Conservation (phyloP, 495 filamentous ascomycete species). For the Endocarpon pusillum region DNA sequence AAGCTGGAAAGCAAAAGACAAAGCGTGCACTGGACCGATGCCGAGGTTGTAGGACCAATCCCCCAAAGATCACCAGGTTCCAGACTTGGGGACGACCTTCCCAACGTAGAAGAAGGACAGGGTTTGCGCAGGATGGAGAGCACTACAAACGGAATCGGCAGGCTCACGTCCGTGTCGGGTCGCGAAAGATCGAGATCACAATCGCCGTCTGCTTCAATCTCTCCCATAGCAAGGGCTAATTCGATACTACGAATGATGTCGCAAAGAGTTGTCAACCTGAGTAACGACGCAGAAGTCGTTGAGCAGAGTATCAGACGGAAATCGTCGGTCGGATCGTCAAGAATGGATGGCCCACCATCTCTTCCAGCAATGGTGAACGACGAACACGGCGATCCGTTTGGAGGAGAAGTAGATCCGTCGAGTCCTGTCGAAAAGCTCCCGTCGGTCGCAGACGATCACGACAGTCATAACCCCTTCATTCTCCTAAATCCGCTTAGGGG, state of each 20-base stretch:
- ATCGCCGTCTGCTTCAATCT: conserved; percentile 49
- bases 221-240: conserved; percentile 59
- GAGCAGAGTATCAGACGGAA: conserved; percentile 58
- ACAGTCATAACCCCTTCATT: conserved; percentile 19
- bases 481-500: conserved; percentile 73
- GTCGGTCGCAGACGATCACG: conserved; percentile 13
- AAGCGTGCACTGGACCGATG: conserved; percentile 29
- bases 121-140: conserved; percentile 24
- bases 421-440: conserved; percentile 24
- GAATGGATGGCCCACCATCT: conserved; percentile 35
- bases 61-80: conserved; percentile 21
- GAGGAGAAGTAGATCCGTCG: conserved; percentile 27
- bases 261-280: conserved; percentile 91
- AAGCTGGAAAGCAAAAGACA: too few species aligned
- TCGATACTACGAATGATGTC: conserved; percentile 95
- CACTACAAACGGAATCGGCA: conserved; percentile 23
- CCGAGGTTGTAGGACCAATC: neutral
- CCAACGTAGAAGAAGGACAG: conserved; percentile 35
- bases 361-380: conserved; percentile 40
- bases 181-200: conserved; percentile 36
- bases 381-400: conserved; percentile 27
- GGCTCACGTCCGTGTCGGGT: conserved; percentile 15
- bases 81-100: conserved; percentile 46
- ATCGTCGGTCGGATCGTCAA: conserved; percentile 34
- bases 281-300: conserved; percentile 68